These are phyloP conservation scores for Dothidotthia symphoricarpi DNA, from an alignment of 2,329 filamentous ascomycete genomes.

Conservation along the genomic window DNA sequence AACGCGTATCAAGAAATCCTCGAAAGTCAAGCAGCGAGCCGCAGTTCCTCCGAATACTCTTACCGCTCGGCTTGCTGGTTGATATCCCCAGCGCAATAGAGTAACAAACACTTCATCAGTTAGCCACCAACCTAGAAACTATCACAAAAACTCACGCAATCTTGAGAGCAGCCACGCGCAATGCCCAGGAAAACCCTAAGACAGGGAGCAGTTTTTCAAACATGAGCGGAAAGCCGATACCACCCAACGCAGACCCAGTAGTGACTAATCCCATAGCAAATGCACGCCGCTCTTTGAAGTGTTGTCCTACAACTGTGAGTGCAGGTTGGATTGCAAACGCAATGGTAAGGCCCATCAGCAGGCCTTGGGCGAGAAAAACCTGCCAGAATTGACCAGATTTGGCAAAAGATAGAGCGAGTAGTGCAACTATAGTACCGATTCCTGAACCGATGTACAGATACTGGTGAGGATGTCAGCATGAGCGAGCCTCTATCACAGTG, in stretches of 20 bases:
- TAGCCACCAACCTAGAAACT: slow-evolving; percentile 50
- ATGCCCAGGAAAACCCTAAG: slow-evolving; percentile 61
- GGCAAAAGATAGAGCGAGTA: slow-evolving; percentile 29
- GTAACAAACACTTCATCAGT: slow-evolving; percentile 50
- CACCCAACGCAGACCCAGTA: slow-evolving; percentile 43
- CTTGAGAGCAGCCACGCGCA: slow-evolving; percentile 61
- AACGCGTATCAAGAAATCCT: slow-evolving; percentile 33
- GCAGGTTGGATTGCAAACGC: slow-evolving; percentile 45
- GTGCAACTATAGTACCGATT: slow-evolving; percentile 15
- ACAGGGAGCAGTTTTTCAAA: slow-evolving; percentile 55
- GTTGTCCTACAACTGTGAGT: slow-evolving; percentile 44
- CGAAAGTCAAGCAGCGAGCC: slow-evolving; percentile 34
- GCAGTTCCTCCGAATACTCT: slow-evolving; percentile 18
- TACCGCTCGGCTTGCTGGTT: slow-evolving; percentile 21
- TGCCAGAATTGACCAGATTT: slow-evolving; percentile 39
- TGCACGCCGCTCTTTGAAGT: slow-evolving; percentile 46
- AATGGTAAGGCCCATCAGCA: slow-evolving; percentile 46
- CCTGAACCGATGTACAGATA: slow-evolving; percentile 31
- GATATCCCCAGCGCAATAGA: slow-evolving; percentile 39
- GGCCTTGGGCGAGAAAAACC: slow-evolving; percentile 47
- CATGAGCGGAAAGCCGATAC: slow-evolving; percentile 57
- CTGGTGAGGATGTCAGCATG: no score
- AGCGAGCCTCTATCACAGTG: no score
- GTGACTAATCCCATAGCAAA: slow-evolving; percentile 47
- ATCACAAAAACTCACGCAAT: slow-evolving; percentile 24